These are phyloP conservation scores for Coniferiporia sulphurascens DNA, from an alignment of 1,284 basidiomycete genomes.

Conservation along the genomic window DNA sequence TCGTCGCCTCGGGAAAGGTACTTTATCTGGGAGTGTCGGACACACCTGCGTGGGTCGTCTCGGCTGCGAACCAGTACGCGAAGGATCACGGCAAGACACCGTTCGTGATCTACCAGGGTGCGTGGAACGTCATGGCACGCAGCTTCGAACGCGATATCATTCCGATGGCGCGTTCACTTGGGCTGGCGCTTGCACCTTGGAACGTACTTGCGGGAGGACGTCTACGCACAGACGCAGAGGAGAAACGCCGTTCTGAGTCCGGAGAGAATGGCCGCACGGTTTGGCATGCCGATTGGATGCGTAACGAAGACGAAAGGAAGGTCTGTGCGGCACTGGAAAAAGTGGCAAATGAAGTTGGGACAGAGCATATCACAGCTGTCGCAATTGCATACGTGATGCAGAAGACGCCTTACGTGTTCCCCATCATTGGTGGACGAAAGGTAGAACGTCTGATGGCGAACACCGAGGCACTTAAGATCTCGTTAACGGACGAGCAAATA, in stretches of 20 bases:
- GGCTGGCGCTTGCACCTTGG: conserved; percentile 26
- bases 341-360: conserved; percentile 30
- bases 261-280: conserved; percentile 19
- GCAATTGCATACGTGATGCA: conserved; percentile 18
- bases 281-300: conserved; percentile 10
- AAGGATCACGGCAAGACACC: conserved; percentile 28
- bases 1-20: conserved; percentile 38
- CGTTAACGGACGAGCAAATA: conserved; percentile 23
- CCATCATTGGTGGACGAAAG: conserved; percentile 26
- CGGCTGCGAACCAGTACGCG: conserved; percentile 19
- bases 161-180: conserved; percentile 25
- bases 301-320: conserved; percentile 17
- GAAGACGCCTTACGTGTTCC: conserved; percentile 22
- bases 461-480: conserved; percentile 24
- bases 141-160: conserved; percentile 33
- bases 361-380: conserved; percentile 14
- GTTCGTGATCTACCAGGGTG: conserved; percentile 32
- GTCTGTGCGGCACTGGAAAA: conserved; percentile 16
- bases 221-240: conserved; percentile 19
- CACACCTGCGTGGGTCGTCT: conserved; percentile 25
- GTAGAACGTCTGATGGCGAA: conserved; percentile 25
- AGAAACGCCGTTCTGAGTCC: too few species aligned
- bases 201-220: conserved; percentile 25
- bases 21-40: conserved; percentile 32
- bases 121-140: conserved; percentile 28